Percentiles rank a stretch among this genome's conserved stretches.
Conservation (phyloP, 2,329 filamentous ascomycete genomes). For the Penicillium sp. region DNA sequence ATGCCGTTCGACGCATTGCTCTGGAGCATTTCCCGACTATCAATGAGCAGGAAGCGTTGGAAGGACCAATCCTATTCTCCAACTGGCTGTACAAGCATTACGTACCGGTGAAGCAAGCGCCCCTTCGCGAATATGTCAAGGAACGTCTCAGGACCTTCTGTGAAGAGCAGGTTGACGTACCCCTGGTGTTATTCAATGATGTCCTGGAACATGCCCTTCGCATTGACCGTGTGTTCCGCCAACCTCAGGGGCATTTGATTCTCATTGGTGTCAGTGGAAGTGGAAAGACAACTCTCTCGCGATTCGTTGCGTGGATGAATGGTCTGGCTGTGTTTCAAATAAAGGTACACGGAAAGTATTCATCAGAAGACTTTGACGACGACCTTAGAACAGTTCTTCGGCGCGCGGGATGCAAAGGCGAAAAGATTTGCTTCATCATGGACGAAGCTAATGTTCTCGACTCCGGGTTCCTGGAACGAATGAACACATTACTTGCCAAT, state of each 20-base stretch:
- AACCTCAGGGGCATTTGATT: constrained; percentile 96
- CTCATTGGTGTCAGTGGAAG: constrained; percentile 97
- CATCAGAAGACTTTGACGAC: constrained; percentile 96
- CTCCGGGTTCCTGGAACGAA: constrained; percentile 95
- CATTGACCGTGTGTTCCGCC: constrained; percentile 96
- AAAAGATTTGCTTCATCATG: constrained; percentile 99
- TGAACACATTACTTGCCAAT: constrained; percentile 98
- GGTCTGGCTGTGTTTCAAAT: constrained; percentile 98
- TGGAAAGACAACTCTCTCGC: constrained; percentile 95
- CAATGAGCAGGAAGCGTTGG: constrained; percentile 79
- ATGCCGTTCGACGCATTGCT: constrained; percentile 78
- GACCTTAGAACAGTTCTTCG: constrained; percentile 90
- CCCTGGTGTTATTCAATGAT: constrained; percentile 98
- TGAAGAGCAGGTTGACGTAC: constrained; percentile 98
- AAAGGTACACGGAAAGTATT: constrained; percentile 98
- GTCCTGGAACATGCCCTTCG: constrained; percentile 96
- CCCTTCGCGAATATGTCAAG: constrained; percentile 94
- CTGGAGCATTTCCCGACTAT: constrained; percentile 93
- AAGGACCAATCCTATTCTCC: constrained; percentile 92
- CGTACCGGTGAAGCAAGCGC: constrained; percentile 89
- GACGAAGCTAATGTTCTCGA: constrained; percentile 98
- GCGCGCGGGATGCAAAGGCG: constrained; percentile 91
- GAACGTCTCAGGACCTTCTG: constrained; percentile 96
- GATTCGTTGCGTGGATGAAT: constrained; percentile 99
- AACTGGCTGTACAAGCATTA: constrained; percentile 99